A percentile compares a stretch with the other conserved stretches of the same genome.
Conservation (phyloP, 371 early-diverging fungal species). For the Blastocladiella emersonii region DNA sequence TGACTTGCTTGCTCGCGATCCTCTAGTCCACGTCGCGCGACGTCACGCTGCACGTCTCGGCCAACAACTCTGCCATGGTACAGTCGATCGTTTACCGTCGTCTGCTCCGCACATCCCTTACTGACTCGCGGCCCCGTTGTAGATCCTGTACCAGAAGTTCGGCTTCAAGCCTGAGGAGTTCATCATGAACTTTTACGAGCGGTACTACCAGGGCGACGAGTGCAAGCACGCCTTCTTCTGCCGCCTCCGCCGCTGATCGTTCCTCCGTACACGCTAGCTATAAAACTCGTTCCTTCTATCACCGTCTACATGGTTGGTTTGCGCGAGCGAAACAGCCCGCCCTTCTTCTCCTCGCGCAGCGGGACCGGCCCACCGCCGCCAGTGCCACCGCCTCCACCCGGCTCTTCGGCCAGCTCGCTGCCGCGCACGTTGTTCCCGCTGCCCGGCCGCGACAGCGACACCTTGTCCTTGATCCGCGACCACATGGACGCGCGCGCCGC, state of each 20-base stretch:
- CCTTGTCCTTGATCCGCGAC: too few species aligned
- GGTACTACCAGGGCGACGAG: conserved; percentile 68
- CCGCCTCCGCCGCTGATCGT: conserved; percentile 57
- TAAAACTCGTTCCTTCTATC: too few species aligned
- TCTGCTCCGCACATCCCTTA: not conserved
- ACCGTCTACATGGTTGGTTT: too few species aligned
- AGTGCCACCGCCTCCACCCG: too few species aligned
- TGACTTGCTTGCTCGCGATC: not conserved
- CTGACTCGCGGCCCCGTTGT: not conserved
- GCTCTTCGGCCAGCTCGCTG: too few species aligned
- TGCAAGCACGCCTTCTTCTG: conserved; percentile 85
- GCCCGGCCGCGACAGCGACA: too few species aligned
- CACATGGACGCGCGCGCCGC: too few species aligned
- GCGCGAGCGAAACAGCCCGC: too few species aligned
- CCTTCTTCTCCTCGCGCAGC: too few species aligned
- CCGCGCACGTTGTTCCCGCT: too few species aligned
- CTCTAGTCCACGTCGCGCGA: conserved; percentile 44
- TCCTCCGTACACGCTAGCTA: too few species aligned
- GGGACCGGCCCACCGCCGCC: too few species aligned
- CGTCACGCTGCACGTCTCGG: conserved; percentile 84
- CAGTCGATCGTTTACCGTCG: conserved; percentile 2
- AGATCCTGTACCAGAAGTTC: conserved; percentile 83
- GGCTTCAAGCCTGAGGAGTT: conserved; percentile 92
- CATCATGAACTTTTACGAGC: conserved; percentile 77
- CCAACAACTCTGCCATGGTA: conserved; percentile 87